These are phyloP conservation scores for Metschnikowia bowlesiae DNA, from an alignment of 805 yeast genomes.

Conservation along the genomic window DNA sequence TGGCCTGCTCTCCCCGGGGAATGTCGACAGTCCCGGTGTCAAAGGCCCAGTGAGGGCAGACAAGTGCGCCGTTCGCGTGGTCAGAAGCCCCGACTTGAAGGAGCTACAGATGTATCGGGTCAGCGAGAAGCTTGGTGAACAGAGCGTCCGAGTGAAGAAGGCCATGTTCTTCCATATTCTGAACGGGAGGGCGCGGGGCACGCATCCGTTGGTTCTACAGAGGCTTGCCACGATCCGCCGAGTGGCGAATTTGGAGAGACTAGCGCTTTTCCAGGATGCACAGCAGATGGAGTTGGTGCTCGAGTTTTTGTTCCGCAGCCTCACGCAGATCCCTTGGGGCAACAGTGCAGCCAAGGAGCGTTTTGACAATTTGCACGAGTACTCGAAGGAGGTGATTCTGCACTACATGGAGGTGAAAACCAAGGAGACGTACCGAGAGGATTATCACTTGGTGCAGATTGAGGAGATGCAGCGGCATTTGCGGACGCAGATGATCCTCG, in stretches of 20 bases:
- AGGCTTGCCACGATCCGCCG: conserved; percentile 10
- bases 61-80: background rate
- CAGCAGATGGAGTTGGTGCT: conserved; percentile 8
- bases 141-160: background rate
- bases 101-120: background rate
- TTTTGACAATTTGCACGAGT: conserved; percentile 7
- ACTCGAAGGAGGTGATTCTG: conserved; percentile 10
- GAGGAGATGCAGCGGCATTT: conserved; percentile 12
- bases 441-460: conserved; percentile 10
- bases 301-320: conserved; percentile 10
- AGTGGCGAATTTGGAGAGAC: conserved; percentile 12
- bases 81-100: conserved; percentile 1
- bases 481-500: conserved; percentile 11
- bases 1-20: background rate
- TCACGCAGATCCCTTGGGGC: conserved; percentile 10
- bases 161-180: conserved; percentile 8
- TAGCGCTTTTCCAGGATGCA: conserved; percentile 10
- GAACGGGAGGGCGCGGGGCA: conserved; percentile 13
- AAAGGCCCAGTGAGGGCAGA: background rate
- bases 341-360: conserved; percentile 5
- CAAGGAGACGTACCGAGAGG: conserved; percentile 7
- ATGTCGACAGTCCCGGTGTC: background rate
- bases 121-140: background rate
- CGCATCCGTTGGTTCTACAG: conserved; percentile 9
- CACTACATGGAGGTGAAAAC: conserved; percentile 11